Base-by-base conservation (phyloP, 1,139 yeast genomes). In the Candida freyschussii region DNA sequence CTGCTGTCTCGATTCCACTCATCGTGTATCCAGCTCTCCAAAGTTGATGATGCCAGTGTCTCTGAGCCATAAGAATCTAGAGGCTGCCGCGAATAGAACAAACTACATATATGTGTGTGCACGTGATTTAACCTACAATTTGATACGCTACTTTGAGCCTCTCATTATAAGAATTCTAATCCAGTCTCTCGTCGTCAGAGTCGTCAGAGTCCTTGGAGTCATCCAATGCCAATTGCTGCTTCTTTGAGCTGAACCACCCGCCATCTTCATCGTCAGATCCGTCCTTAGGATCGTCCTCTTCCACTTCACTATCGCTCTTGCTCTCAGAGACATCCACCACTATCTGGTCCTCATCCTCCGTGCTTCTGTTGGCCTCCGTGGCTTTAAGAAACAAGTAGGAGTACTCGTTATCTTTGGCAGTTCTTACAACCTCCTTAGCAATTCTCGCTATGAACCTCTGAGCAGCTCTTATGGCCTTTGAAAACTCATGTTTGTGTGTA, bases 361-460 rank as follows among this genome's bases (percentile, higher is more conserved):
- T 46, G 4, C 43, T 52, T 12, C 29, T 26, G 7, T 39, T 50
- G 4, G 33, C 49, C 7, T 40, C 46, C 3, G 51, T 50, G 41
- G 61, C 45, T 34, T 66, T 48, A 43, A 65, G 38, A 59, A 72
- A 70, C 27, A 57, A 56, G 48, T 66, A 67, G 29, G 74, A 60
- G 53, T 75, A 77, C 37, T 68, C 69, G 48, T 79, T 82, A 27
- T 67, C 66, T 41, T 67, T 72, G 4, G 79, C 64, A 4, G 76
- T 59, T 29, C 62, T 61, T 2, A 77, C 76, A 17, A 86, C 69
- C 36, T 84, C 95, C 55, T 84, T 83, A 15, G 84, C 91, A 7
- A 78, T 62, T 49, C 86, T 71, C 33, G 75, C 78, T 41, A 89
- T 65, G 48, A 82, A 87, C 52, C 95, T 69, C 47, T 79, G 93